Conservation (phyloP, 2,329 filamentous ascomycete genomes). For the Aspergillus ustus region DNA sequence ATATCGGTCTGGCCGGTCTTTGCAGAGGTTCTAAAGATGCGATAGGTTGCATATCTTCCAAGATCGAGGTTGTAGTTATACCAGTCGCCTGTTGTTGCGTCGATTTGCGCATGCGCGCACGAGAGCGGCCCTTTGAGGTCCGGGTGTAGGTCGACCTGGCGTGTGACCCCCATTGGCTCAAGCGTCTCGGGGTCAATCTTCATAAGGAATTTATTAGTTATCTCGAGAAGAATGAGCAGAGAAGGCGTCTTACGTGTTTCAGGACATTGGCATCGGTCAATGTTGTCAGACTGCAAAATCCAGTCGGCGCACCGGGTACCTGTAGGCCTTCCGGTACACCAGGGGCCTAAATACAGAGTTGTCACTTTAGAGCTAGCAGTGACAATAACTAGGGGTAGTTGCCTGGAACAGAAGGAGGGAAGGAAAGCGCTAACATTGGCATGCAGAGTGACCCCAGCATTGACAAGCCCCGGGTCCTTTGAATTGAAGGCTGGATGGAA, state of each 20-base stretch:
- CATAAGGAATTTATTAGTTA: too few relatives aligned
- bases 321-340: slow-evolving; percentile 37
- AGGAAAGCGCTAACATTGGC: slow-evolving; percentile 55
- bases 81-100: slow-evolving; percentile 71
- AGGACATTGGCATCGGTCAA: slow-evolving; percentile 56
- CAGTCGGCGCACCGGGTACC: too few relatives aligned
- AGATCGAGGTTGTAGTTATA: slow-evolving; percentile 79
- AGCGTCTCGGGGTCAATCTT: slow-evolving; percentile 72
- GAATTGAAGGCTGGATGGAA: slow-evolving; percentile 8
- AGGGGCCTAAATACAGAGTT: too few relatives aligned
- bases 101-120: slow-evolving; percentile 70
- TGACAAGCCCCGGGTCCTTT: slow-evolving; percentile 65
- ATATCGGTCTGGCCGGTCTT: slow-evolving; percentile 68
- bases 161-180: slow-evolving; percentile 67
- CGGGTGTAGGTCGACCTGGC: slow-evolving; percentile 40
- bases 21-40: slow-evolving; percentile 70
- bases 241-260: too few relatives aligned
- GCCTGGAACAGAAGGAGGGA: too few relatives aligned
- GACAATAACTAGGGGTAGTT: too few relatives aligned
- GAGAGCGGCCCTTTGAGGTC: slow-evolving; percentile 68
- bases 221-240: too few relatives aligned
- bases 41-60: slow-evolving; percentile 62
- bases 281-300: slow-evolving; percentile 60
- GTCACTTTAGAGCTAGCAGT: too few relatives aligned
- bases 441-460: slow-evolving; percentile 67